Evolutionary conservation across 2,329 filamentous ascomycete genomes (phyloP).

Genomic region (Lojkania enalia): DNA sequence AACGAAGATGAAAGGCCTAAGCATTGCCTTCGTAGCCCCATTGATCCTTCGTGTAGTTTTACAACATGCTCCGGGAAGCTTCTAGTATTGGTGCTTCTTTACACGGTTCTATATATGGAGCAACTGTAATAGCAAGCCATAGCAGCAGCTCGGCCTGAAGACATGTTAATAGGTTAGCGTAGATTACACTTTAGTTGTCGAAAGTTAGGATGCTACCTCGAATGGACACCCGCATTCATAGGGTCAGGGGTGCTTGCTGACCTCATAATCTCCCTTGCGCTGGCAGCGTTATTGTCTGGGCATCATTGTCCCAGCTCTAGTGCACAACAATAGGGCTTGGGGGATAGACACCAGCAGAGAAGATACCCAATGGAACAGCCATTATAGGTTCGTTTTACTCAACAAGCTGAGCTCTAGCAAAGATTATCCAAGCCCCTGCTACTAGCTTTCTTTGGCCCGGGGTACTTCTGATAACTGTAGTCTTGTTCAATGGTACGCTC

Average conservation of each 20-base stretch:
- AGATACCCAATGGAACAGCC: constrained; percentile 51
- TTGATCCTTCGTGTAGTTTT: constrained; percentile 59
- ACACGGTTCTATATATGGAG: constrained; percentile 61
- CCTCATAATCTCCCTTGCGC: constrained; percentile 60
- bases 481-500: constrained; percentile 48
- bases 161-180: not conserved
- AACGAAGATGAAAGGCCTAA: constrained; percentile 61
- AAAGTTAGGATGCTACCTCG: constrained; percentile 66
- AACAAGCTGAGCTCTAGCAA: constrained; percentile 41
- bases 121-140: constrained; percentile 47
- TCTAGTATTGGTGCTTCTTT: constrained; percentile 63
- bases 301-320: constrained; percentile 61
- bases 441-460: constrained; percentile 59
- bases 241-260: constrained; percentile 63
- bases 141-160: not conserved
- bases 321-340: constrained; percentile 56
- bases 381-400: constrained; percentile 48
- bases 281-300: constrained; percentile 60
- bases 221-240: constrained; percentile 64
- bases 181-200: constrained; percentile 54
- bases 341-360: constrained; percentile 40
- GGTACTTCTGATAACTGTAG: constrained; percentile 55
- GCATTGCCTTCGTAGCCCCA: constrained; percentile 55
- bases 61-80: constrained; percentile 62
- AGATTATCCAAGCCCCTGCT: constrained; percentile 52